Conservation (phyloP, 805 yeast genomes). For the Lipomyces lipofer region DNA sequence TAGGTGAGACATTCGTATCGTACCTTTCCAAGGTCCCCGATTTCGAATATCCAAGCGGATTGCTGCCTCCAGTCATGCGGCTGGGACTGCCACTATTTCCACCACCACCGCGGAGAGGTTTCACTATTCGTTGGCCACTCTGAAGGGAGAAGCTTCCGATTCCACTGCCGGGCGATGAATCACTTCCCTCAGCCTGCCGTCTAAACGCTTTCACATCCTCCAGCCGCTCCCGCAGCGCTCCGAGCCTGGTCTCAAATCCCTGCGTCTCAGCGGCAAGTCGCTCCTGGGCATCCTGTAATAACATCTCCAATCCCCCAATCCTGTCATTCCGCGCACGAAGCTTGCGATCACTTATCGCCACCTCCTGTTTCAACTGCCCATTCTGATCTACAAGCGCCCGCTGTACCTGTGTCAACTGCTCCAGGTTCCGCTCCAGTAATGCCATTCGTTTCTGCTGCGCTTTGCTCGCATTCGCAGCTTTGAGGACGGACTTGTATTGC, state of each 20-base stretch:
- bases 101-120: conserved; percentile 60
- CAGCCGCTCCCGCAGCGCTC: conserved; percentile 31
- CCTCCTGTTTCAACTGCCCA: conserved; percentile 55
- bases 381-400: conserved; percentile 66
- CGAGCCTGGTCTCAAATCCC: conserved; percentile 45
- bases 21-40: too few relatives aligned
- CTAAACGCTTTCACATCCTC: conserved; percentile 30
- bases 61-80: conserved; percentile 13
- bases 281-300: conserved; percentile 53
- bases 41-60: conserved; percentile 12
- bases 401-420: conserved; percentile 58
- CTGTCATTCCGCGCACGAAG: conserved; percentile 59
- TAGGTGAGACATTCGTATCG: too few relatives aligned
- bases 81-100: conserved; percentile 13
- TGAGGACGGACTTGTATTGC: conserved; percentile 38
- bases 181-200: conserved; percentile 14
- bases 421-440: conserved; percentile 58
- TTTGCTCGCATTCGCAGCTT: conserved; percentile 32
- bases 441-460: conserved; percentile 50
- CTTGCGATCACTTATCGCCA: conserved; percentile 55
- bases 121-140: conserved; percentile 52
- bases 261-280: conserved; percentile 51
- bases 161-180: neutral
- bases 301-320: conserved; percentile 53
- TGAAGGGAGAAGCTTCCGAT: conserved; percentile 9